Conservation (phyloP, 2,329 filamentous ascomycete species). For the Trichoderma guizhouense region DNA sequence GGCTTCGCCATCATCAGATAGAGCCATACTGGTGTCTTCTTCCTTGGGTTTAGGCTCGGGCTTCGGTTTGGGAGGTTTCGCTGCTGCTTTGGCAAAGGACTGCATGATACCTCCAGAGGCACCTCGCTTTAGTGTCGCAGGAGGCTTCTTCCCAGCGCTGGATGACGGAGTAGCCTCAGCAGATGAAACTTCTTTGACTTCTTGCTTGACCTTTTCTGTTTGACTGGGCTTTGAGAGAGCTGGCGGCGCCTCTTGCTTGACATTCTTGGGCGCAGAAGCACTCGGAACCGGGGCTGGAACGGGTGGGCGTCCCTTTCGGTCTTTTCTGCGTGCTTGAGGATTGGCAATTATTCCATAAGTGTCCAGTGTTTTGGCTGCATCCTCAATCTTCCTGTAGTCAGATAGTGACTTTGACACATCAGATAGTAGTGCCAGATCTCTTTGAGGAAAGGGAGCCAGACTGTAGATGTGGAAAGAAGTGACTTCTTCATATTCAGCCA, state of each 20-base stretch:
- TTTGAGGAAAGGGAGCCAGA: slow-evolving; percentile 66
- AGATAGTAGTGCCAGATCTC: slow-evolving; percentile 66
- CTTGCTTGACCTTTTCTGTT: slow-evolving; percentile 31
- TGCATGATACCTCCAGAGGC: slow-evolving; percentile 66
- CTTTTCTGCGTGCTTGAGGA: slow-evolving; percentile 55
- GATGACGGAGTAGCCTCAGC: slow-evolving; percentile 28
- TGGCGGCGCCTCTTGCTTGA: not conserved
- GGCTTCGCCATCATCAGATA: slow-evolving; percentile 42
- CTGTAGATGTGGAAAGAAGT: slow-evolving; percentile 85
- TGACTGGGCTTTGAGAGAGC: slow-evolving; percentile 6
- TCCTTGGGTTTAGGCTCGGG: slow-evolving; percentile 45
- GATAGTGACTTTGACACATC: slow-evolving; percentile 65
- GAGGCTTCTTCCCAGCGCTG: slow-evolving; percentile 32
- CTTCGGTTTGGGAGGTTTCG: slow-evolving; percentile 27
- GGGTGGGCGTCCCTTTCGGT: slow-evolving; percentile 37
- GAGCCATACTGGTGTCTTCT: slow-evolving; percentile 30
- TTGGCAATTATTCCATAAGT: slow-evolving; percentile 75
- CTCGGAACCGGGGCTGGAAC: slow-evolving; percentile 24
- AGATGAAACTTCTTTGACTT: slow-evolving; percentile 25
- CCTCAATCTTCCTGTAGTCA: slow-evolving; percentile 53
- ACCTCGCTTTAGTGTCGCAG: slow-evolving; percentile 51
- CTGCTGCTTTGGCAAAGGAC: slow-evolving; percentile 66
- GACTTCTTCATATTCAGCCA: slow-evolving; percentile 68
- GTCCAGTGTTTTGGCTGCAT: slow-evolving; percentile 56
- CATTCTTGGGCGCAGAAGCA: slow-evolving; percentile 25